Evolutionary conservation across 2,329 filamentous ascomycete genomes (phyloP).

Genomic region (Tolypocladium ovalisporum): DNA sequence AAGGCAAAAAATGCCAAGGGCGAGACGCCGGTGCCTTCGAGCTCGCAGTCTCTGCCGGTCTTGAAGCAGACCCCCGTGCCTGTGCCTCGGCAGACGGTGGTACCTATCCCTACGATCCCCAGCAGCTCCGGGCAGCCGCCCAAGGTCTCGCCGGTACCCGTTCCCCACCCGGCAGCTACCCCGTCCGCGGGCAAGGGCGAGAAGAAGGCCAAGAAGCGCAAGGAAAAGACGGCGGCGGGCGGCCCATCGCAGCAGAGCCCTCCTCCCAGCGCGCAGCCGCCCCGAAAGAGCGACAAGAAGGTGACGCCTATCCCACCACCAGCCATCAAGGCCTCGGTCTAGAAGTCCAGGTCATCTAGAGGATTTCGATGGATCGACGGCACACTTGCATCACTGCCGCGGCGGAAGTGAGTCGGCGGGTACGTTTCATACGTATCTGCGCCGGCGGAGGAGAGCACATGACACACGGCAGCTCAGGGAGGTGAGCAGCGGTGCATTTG

Average conservation of each 20-base stretch:
- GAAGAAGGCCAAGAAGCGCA: conserved; percentile 19
- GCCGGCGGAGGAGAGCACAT: background rate
- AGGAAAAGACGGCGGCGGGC: conserved; percentile 11
- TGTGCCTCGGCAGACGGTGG: conserved; percentile 15
- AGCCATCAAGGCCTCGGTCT: conserved; percentile 9
- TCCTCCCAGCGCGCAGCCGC: conserved; percentile 9
- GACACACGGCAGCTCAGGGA: background rate
- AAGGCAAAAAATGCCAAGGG: conserved; percentile 20
- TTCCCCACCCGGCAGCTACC: conserved; percentile 8
- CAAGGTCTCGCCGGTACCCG: conserved; percentile 13
- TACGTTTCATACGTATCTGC: background rate
- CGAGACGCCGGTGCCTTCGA: conserved; percentile 7
- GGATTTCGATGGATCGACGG: background rate
- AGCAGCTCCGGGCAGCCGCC: conserved; percentile 13
- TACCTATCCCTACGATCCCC: conserved; percentile 25
- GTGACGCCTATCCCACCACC: conserved; percentile 17
- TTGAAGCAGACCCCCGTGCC: conserved; percentile 18
- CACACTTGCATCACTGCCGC: background rate
- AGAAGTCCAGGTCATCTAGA: conserved; percentile 6
- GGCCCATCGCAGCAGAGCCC: conserved; percentile 8
- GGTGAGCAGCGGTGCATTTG: background rate
- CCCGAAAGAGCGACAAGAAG: conserved; percentile 5
- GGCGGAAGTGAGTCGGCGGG: background rate
- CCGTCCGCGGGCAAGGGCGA: conserved; percentile 13
- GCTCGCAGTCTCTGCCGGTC: conserved; percentile 6